phyloP scores from a whole-genome alignment of 495 filamentous ascomycete genomes.

The Annulohypoxylon bovei region DNA sequence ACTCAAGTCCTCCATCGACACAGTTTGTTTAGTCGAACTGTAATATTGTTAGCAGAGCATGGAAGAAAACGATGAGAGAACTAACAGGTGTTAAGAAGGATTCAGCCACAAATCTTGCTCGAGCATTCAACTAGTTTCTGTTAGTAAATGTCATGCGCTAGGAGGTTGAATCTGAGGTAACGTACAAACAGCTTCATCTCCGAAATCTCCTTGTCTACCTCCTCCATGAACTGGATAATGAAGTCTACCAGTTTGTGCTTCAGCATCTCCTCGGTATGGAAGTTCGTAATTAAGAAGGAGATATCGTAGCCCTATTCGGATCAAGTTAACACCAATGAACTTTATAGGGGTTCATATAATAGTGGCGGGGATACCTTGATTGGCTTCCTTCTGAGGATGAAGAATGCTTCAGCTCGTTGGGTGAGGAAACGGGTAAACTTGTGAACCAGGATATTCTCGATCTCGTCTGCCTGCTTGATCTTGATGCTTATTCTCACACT shows the following conservation, averaged over 20 bases:
- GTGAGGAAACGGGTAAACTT: slow-evolving; percentile 97
- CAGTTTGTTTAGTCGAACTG: slow-evolving; percentile 44
- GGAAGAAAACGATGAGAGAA: neutral
- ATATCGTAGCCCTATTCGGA: slow-evolving; percentile 89
- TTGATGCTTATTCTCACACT: slow-evolving; percentile 94
- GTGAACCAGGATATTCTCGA: slow-evolving; percentile 95
- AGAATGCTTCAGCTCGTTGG: slow-evolving; percentile 96
- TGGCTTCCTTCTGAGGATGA: slow-evolving; percentile 93
- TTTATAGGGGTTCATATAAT: neutral
- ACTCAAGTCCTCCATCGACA: neutral
- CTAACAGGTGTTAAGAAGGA: slow-evolving; percentile 96
- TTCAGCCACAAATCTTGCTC: slow-evolving; percentile 97
- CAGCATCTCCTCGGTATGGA: slow-evolving; percentile 96
- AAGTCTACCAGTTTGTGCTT: slow-evolving; percentile 99
- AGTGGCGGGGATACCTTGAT: slow-evolving; percentile 74
- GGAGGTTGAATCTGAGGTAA: slow-evolving; percentile 27
- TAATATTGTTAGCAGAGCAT: slow-evolving; percentile 2
- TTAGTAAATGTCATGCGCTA: slow-evolving; percentile 37
- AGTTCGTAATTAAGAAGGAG: slow-evolving; percentile 97
- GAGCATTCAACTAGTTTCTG: slow-evolving; percentile 81
- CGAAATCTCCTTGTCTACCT: slow-evolving; percentile 99
- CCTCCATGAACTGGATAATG: slow-evolving; percentile 99
- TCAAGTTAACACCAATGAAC: neutral
- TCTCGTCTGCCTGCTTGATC: slow-evolving; percentile 99
- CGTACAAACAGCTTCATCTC: slow-evolving; percentile 99